A percentile compares a stretch with the other conserved stretches of the same genome.
These are phyloP conservation scores for carrot (Daucus carota) DNA, from an alignment of 129 eudicot genomes.

Conservation along the genomic window DH1_v3.0 NC_030381.2:38882001-38882500, in stretches of 20 bases:
- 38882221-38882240: neutral
- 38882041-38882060: conserved; percentile 2
- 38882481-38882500: conserved; percentile 85
- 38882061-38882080: neutral
- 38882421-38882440: neutral
- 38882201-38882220: conserved; percentile 53
- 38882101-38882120: conserved; percentile 77
- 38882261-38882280: neutral
- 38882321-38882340: neutral
- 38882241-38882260: neutral
- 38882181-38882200: conserved; percentile 94
- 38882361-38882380: neutral
- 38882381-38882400: neutral
- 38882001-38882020: conserved; percentile 83
- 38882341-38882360: neutral
- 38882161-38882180: conserved; percentile 95
- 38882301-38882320: neutral
- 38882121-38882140: conserved; percentile 95
- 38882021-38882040: conserved; percentile 17
- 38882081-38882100: conserved; percentile 32
- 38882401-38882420: neutral
- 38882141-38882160: conserved; percentile 89
- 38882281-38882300: neutral
- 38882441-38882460: neutral
- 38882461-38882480: conserved; percentile 63